Evolutionary conservation across 2,329 filamentous ascomycete species (phyloP).

Genomic region (Aquanectria penicillioides): DNA sequence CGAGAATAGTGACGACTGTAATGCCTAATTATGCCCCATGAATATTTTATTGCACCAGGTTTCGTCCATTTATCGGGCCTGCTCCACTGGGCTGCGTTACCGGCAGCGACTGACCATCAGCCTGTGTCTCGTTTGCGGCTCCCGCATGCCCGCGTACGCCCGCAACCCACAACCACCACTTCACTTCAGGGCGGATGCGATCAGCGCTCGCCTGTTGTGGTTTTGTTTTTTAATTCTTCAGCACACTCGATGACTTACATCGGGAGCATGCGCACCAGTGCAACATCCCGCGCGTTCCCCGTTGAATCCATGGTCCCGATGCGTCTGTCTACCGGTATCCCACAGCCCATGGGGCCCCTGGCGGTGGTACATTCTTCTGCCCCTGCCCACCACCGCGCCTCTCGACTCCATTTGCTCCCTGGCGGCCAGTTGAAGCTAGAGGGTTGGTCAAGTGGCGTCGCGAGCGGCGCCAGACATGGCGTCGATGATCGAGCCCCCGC

Average conservation of each 20-base stretch:
- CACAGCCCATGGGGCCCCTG: too few relatives aligned
- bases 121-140: constrained; percentile 7
- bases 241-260: neutral
- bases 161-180: constrained; percentile 3
- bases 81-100: constrained; percentile 21
- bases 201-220: neutral
- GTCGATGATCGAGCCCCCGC: constrained; percentile 12
- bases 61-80: neutral
- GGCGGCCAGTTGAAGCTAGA: constrained; percentile 21
- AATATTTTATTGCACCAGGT: neutral
- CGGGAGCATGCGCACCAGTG: constrained; percentile 4
- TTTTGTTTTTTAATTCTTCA: constrained; percentile 5
- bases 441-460: constrained; percentile 17
- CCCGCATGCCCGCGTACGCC: too few relatives aligned
- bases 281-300: constrained; percentile 7
- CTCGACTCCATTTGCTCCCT: constrained; percentile 6
- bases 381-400: constrained; percentile 8
- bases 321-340: too few relatives aligned
- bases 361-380: constrained; percentile 4
- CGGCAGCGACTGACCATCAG: constrained; percentile 7
- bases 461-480: constrained; percentile 5
- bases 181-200: constrained; percentile 8
- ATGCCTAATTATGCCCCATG: constrained; percentile 6
- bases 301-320: constrained; percentile 1
- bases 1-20: constrained; percentile 12